Conservation (phyloP, 805 yeast genomes). For the Ogataea pignaliae region DNA sequence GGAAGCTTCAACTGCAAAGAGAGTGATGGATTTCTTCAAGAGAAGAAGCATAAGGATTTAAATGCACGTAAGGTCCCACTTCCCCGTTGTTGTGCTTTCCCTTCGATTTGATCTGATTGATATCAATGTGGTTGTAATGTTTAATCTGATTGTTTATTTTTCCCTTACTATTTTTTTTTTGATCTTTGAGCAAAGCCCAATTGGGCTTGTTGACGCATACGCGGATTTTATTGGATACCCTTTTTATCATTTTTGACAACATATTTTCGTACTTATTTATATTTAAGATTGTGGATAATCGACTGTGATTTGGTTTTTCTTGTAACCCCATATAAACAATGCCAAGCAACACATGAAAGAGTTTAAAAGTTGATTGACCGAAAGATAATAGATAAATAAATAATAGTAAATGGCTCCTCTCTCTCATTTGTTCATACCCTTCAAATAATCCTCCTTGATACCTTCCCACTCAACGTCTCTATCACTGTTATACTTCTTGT, state of each 20-base stretch:
- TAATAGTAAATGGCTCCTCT: neutral
- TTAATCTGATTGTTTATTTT: neutral
- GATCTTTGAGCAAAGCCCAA: too few relatives aligned
- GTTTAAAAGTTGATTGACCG: too few relatives aligned
- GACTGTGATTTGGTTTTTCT: too few relatives aligned
- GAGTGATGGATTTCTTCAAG: constrained; percentile 74
- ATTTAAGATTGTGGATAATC: too few relatives aligned
- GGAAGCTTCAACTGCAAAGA: constrained; percentile 71
- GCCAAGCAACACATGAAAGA: too few relatives aligned
- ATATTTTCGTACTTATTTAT: neutral
- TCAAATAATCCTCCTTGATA: constrained; percentile 32
- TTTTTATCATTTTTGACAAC: neutral
- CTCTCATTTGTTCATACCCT: constrained; percentile 29
- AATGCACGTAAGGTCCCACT: neutral
- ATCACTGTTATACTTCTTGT: constrained; percentile 30
- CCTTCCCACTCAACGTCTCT: constrained; percentile 30
- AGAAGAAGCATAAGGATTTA: constrained; percentile 48
- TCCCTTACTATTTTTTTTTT: neutral
- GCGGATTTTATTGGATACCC: neutral
- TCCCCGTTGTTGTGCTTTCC: too few relatives aligned
- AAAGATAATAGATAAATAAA: too few relatives aligned
- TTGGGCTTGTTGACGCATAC: too few relatives aligned
- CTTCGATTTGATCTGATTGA: too few relatives aligned
- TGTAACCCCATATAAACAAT: too few relatives aligned
- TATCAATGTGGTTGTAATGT: too few relatives aligned